These are phyloP conservation scores for Sindora glabra DNA, from an alignment of 306 rosid genomes.

Conservation along the genomic window DNA sequence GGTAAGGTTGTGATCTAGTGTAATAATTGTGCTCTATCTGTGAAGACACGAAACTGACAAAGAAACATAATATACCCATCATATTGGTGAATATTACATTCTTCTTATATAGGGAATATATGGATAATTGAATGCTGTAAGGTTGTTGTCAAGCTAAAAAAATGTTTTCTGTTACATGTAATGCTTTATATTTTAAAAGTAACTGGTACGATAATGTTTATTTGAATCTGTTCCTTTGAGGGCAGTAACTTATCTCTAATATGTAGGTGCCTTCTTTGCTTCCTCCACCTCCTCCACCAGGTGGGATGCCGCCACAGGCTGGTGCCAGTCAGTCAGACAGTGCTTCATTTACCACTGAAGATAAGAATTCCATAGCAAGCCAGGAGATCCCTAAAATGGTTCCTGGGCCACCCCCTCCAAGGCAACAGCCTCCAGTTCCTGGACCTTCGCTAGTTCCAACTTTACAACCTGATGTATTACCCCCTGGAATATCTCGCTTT, in stretches of 20 bases:
- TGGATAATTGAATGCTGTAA: neutral
- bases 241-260: slow-evolving; percentile 16
- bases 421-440: slow-evolving; percentile 57
- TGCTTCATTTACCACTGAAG: slow-evolving; percentile 38
- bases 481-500: slow-evolving; percentile 80
- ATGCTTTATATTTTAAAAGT: slow-evolving; percentile 2
- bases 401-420: slow-evolving; percentile 84
- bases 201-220: neutral
- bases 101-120: neutral
- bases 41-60: neutral
- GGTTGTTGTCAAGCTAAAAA: neutral
- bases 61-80: neutral
- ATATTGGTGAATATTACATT: neutral
- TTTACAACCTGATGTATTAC: slow-evolving; percentile 69
- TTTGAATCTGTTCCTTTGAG: slow-evolving; percentile 3
- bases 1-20: slow-evolving; percentile 32
- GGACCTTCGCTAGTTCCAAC: slow-evolving; percentile 55
- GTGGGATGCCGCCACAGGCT: slow-evolving; percentile 53
- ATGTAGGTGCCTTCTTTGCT: slow-evolving; percentile 70
- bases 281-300: slow-evolving; percentile 89
- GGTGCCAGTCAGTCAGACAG: slow-evolving; percentile 51
- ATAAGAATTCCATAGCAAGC: slow-evolving; percentile 33
- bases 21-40: slow-evolving; percentile 5
- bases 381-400: slow-evolving; percentile 57
- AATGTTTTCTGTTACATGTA: neutral